phyloP scores from a whole-genome alignment of 257 asterid genomes.

The Lycium barbarum region DNA sequence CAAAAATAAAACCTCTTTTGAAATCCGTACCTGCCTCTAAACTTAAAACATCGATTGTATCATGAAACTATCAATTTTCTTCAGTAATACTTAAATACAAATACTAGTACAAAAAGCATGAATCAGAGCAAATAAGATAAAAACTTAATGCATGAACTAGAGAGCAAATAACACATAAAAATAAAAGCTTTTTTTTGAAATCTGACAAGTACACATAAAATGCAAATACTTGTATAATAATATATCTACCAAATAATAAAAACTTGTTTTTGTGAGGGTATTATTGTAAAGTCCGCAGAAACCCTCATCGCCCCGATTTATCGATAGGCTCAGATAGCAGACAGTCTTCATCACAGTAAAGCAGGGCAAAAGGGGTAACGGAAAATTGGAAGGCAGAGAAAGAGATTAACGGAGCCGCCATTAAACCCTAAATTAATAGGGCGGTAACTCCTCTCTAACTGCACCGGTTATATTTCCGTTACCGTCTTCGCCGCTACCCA shows the following conservation, averaged over 20 bases:
- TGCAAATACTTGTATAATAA: too few relatives aligned
- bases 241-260: too few relatives aligned
- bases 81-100: not conserved
- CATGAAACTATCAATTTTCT: too few relatives aligned
- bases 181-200: not conserved
- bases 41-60: not conserved
- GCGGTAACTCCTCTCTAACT: conserved; percentile 44
- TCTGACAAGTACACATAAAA: too few relatives aligned
- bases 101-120: not conserved
- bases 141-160: too few relatives aligned
- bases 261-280: not conserved
- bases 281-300: not conserved
- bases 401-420: conserved; percentile 45
- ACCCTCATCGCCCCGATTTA: conserved; percentile 19
- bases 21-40: not conserved
- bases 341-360: conserved; percentile 74
- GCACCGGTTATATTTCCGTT: conserved; percentile 21
- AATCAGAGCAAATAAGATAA: not conserved
- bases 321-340: conserved; percentile 56
- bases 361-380: conserved; percentile 33
- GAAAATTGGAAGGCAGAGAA: not conserved
- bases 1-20: too few relatives aligned
- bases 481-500: conserved; percentile 39
- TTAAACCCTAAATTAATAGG: conserved; percentile 30
- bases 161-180: too few relatives aligned